phyloP scores from a whole-genome alignment of 108 stramenopile genomes.

The Nitzschia putrida region DNA sequence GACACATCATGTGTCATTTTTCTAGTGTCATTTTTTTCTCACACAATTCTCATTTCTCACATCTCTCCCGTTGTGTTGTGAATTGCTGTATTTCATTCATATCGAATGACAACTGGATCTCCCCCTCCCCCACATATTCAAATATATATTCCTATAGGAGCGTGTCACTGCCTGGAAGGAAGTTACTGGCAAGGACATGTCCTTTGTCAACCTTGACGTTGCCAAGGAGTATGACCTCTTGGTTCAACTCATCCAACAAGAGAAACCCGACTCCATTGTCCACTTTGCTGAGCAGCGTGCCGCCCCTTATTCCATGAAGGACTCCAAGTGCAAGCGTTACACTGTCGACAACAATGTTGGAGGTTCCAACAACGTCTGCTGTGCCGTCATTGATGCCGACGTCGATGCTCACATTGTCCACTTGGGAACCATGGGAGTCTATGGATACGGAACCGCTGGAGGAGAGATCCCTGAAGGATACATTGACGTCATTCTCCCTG shows the following conservation, averaged over 20 bases:
- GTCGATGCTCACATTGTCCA: constrained; percentile 97
- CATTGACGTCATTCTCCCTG: constrained; percentile 96
- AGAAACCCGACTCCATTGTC: constrained; percentile 93
- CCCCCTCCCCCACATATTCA: background rate
- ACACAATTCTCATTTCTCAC: too few relatives aligned
- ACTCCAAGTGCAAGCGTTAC: constrained; percentile 92
- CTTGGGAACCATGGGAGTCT: constrained; percentile 98
- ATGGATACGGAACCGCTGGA: constrained; percentile 97
- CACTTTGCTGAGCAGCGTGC: constrained; percentile 99
- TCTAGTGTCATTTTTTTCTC: too few relatives aligned
- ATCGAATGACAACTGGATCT: too few relatives aligned
- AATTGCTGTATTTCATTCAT: constrained; percentile 11
- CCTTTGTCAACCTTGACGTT: constrained; percentile 92
- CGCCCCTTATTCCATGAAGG: constrained; percentile 97
- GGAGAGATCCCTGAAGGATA: constrained; percentile 99
- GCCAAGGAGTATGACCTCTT: constrained; percentile 94
- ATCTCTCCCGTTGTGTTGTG: too few relatives aligned
- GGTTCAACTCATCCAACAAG: constrained; percentile 89
- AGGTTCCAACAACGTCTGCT: constrained; percentile 96
- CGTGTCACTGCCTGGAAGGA: constrained; percentile 93
- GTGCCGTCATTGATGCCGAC: constrained; percentile 93
- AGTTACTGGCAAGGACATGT: constrained; percentile 89
- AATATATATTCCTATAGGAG: constrained; percentile 40
- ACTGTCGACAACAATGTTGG: constrained; percentile 97
- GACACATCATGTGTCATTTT: too few relatives aligned